Base-by-base conservation (phyloP, 768 basidiomycete species). In the Agaricus subrufescens region DNA sequence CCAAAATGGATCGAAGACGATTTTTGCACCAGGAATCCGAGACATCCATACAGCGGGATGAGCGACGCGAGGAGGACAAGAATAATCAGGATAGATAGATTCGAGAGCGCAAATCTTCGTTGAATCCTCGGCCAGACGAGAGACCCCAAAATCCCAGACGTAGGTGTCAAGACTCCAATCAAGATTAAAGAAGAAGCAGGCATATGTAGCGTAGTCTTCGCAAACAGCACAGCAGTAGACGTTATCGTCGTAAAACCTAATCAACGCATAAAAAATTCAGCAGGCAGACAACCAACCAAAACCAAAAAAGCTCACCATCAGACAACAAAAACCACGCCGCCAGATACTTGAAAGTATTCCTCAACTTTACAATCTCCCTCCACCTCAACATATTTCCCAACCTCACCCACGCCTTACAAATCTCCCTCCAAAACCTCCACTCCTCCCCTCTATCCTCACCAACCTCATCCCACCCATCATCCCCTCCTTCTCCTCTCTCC, bases 281-380 rank as follows among this genome's bases (percentile, higher is more conserved):
- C 19, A 31, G 39, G 15, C 26, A 1, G 7, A 34, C 1, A 34
- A 8, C 11, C 1, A 3, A 8, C 11, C 11, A 34, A 11, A 8
- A 34, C 2, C 7, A 29, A 38, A 38, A 26, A 7, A 30, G 69
- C 81, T 44, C 51, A 90, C 93, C 91, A 63, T 98, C 95, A 1
- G 90, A 92, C 25, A 98, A 81, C 11, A 98, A 78, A 67, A 97
- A 95, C 94, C 95, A 98, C 0, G 96, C 93, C 4, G 86, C 81
- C 43, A 98, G 85, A 63, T 92, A 98, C 61, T 80, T 80, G 75
- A 95, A 98, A 1, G 94, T 94, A 64, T 93, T 87, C 30, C 80
- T 78, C 14, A 98, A 75, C 51, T 80, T 80, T 67, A 80, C 80
- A 40, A 95, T 83, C 65, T 96, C 86, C 7, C 71, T 72, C 77